Percentiles rank a stretch among this genome's conserved stretches.
phyloP scores from a whole-genome alignment of 306 rosid species.

The Echinosophora koreensis region DNA sequence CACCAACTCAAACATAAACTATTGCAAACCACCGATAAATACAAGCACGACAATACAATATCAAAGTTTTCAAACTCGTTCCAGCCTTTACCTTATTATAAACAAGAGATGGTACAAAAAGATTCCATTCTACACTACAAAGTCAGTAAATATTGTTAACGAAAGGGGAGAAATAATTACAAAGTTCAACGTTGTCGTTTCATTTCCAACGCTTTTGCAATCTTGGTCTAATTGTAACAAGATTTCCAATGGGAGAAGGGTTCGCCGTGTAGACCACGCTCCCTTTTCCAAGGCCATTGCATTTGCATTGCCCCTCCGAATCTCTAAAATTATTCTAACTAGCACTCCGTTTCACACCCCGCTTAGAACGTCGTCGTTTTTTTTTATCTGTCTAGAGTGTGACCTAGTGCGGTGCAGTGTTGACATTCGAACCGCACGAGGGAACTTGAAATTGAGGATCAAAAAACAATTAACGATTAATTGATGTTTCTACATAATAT shows the following conservation, averaged over 20 bases:
- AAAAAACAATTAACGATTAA: conserved; percentile 46
- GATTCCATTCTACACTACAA: conserved; percentile 47
- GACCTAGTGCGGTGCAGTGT: background rate
- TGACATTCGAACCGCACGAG: conserved; percentile 53
- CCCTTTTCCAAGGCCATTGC: conserved; percentile 61
- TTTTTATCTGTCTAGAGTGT: conserved; percentile 17
- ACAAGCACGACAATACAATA: conserved; percentile 49
- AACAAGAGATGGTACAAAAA: conserved; percentile 46
- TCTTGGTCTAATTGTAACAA: background rate
- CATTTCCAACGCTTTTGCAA: conserved; percentile 51
- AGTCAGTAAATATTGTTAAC: background rate
- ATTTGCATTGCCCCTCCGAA: conserved; percentile 18
- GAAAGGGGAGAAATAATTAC: background rate
- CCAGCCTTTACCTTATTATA: conserved; percentile 45
- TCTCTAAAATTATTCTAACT: conserved; percentile 51
- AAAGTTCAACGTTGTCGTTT: conserved; percentile 47
- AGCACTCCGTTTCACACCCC: conserved; percentile 79
- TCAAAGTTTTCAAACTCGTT: conserved; percentile 54
- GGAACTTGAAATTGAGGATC: conserved; percentile 45
- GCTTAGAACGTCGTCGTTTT: conserved; percentile 64
- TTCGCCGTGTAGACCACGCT: conserved; percentile 85
- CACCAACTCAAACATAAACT: conserved; percentile 20
- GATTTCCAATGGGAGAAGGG: conserved; percentile 60
- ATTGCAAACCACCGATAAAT: conserved; percentile 6
- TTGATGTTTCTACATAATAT: background rate